Percentiles rank a stretch among this genome's conserved stretches.
Conservation (phyloP, 176 grass and related monocot species). For the Oryza nivara region DNA sequence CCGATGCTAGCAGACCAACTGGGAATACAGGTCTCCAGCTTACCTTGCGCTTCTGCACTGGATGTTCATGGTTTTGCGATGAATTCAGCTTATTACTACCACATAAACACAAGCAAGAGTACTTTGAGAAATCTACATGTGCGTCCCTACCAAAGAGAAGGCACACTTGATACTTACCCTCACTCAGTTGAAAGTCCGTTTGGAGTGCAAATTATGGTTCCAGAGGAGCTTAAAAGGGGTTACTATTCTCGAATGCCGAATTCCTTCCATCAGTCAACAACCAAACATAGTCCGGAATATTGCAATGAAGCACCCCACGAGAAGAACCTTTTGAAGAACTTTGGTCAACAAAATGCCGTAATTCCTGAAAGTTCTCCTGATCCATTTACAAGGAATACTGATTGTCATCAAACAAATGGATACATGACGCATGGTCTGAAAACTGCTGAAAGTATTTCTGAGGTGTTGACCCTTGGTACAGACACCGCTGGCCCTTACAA, state of each 20-base stretch:
- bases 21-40: conserved; percentile 34
- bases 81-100: conserved; percentile 42
- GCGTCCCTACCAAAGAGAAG: conserved; percentile 20
- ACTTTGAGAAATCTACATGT: conserved; percentile 10
- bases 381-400: not conserved
- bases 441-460: conserved; percentile 34
- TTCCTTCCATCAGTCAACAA: conserved; percentile 31
- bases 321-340: conserved; percentile 63
- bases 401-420: conserved; percentile 22
- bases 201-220: conserved; percentile 43
- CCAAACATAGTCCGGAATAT: conserved; percentile 33
- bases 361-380: conserved; percentile 46
- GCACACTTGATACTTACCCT: conserved; percentile 24
- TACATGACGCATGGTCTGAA: not conserved
- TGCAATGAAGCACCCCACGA: conserved; percentile 35
- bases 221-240: conserved; percentile 32
- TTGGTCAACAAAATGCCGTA: conserved; percentile 37
- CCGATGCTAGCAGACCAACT: conserved; percentile 37
- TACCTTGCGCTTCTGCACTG: conserved; percentile 46
- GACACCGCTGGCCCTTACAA: not conserved
- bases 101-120: conserved; percentile 37
- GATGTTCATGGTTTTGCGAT: conserved; percentile 32
- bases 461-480: conserved; percentile 40
- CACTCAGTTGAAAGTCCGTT: conserved; percentile 39
- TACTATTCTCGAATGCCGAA: conserved; percentile 10